Conservation (phyloP, 768 basidiomycete species). For the Suillus decipiens region DNA sequence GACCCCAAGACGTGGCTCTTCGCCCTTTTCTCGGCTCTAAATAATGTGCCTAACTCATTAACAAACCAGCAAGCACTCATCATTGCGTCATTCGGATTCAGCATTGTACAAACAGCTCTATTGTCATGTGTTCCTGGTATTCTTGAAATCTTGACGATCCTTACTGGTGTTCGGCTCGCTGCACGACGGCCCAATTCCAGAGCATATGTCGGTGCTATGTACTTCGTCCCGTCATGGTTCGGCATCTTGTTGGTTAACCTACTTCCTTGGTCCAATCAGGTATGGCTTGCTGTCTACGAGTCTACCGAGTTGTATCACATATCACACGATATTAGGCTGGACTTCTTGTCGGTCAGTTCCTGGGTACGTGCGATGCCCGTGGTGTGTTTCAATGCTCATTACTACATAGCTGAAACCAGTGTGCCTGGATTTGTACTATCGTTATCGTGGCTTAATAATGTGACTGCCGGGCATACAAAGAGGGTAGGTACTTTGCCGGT, state of each 20-base stretch:
- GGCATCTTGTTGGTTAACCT: slow-evolving; percentile 59
- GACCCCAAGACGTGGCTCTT: slow-evolving; percentile 74
- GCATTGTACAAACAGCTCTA: slow-evolving; percentile 59
- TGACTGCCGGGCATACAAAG: slow-evolving; percentile 68
- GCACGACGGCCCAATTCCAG: slow-evolving; percentile 51
- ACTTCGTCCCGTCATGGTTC: slow-evolving; percentile 60
- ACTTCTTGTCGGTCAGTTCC: slow-evolving; percentile 50
- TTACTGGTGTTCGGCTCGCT: slow-evolving; percentile 54
- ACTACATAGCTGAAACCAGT: slow-evolving; percentile 36
- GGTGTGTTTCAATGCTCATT: neutral
- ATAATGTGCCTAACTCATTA: slow-evolving; percentile 59
- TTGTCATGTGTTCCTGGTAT: slow-evolving; percentile 61
- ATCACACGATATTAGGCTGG: neutral
- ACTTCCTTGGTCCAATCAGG: slow-evolving; percentile 60
- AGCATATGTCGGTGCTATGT: slow-evolving; percentile 56
- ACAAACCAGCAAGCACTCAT: slow-evolving; percentile 63
- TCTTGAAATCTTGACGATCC: slow-evolving; percentile 66
- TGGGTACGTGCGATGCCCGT: slow-evolving; percentile 36
- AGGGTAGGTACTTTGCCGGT: slow-evolving; percentile 45
- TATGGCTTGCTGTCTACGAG: slow-evolving; percentile 43
- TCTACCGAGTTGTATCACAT: neutral
- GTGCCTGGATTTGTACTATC: slow-evolving; percentile 57
- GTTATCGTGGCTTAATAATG: slow-evolving; percentile 59
- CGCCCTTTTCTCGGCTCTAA: slow-evolving; percentile 56
- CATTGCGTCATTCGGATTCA: slow-evolving; percentile 62